Evolutionary conservation across 192 early-diverging fungal genomes (phyloP).

Genomic region (Coemansia sp.): DNA sequence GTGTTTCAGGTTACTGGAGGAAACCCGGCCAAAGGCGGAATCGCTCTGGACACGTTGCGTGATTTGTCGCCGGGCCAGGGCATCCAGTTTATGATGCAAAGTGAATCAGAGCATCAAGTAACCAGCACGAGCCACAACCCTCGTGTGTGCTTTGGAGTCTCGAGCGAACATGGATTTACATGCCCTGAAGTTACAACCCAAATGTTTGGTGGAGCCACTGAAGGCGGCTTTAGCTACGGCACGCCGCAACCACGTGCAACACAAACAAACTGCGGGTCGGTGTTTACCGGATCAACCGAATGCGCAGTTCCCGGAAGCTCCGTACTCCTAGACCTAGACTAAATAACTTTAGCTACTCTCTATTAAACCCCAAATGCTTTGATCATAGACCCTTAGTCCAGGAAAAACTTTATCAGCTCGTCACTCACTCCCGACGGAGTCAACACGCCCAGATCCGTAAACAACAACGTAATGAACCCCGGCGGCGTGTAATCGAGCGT

Average conservation of each 20-base stretch:
- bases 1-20: conserved; percentile 50
- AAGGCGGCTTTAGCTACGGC: conserved; percentile 45
- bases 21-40: conserved; percentile 46
- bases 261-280: background rate
- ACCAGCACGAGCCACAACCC: background rate
- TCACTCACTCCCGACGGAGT: conserved; percentile 87
- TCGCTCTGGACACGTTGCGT: conserved; percentile 37
- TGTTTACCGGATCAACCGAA: conserved; percentile 34
- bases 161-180: background rate
- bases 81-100: conserved; percentile 41
- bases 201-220: conserved; percentile 26
- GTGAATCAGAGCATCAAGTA: background rate
- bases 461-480: conserved; percentile 82
- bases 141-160: background rate
- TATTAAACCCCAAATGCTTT: too few relatives aligned
- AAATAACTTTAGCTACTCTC: too few relatives aligned
- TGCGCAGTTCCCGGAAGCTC: conserved; percentile 40
- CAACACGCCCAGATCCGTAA: conserved; percentile 89
- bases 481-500: conserved; percentile 93
- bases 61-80: conserved; percentile 28
- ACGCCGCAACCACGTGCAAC: background rate
- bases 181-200: background rate
- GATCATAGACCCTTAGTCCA: conserved; percentile 43
- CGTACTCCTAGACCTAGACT: background rate
- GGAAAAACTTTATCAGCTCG: conserved; percentile 81